A percentile compares a stretch with the other conserved stretches of the same genome.
Conservation (phyloP, 2,329 filamentous ascomycete genomes). For the Apiospora arundinis region DNA sequence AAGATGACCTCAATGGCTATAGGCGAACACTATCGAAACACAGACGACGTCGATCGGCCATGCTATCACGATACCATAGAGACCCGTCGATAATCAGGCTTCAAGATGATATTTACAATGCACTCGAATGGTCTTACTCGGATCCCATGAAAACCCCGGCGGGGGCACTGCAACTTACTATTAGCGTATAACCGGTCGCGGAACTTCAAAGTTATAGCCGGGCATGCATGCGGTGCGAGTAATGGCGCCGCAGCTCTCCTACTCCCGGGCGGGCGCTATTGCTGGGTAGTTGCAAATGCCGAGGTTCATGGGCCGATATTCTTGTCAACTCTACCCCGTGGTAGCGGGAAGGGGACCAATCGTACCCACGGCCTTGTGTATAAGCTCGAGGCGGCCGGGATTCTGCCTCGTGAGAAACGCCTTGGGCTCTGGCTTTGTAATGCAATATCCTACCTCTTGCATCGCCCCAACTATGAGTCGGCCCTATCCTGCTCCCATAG, state of each 20-base stretch:
- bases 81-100: background rate
- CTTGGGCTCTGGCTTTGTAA: background rate
- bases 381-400: background rate
- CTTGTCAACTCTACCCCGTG: background rate
- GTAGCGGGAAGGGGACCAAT: background rate
- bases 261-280: background rate
- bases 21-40: background rate
- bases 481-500: background rate
- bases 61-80: background rate
- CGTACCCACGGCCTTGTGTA: background rate
- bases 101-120: background rate
- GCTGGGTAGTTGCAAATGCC: background rate
- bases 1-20: background rate
- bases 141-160: background rate
- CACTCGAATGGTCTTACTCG: background rate
- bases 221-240: constrained; percentile 10
- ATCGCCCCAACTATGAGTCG: background rate
- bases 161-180: background rate
- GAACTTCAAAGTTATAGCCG: constrained; percentile 2
- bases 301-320: background rate
- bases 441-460: background rate
- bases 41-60: background rate
- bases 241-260: background rate
- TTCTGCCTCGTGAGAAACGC: background rate
- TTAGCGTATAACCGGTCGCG: background rate